Evolutionary conservation across 2,329 filamentous ascomycete genomes (phyloP).

Genomic region (Diplodia sapinea): DNA sequence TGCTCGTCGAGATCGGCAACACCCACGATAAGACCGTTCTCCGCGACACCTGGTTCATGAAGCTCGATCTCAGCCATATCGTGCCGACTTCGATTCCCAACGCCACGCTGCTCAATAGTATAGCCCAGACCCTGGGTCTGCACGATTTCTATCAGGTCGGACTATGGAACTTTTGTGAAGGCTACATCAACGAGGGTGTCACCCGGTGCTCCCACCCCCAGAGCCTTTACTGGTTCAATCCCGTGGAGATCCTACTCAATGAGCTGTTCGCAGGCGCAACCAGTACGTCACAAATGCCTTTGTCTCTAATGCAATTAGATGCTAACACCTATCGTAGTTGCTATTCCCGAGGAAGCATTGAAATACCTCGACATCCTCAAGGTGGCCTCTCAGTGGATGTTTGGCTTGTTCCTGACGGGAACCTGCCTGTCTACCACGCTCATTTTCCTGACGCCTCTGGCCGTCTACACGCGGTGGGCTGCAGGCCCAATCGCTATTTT

Average conservation of each 20-base stretch:
- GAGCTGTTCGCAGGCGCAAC: constrained; percentile 83
- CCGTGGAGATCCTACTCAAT: constrained; percentile 77
- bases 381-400: constrained; percentile 83
- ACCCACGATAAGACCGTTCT: constrained; percentile 67
- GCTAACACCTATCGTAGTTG: constrained; percentile 58
- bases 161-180: constrained; percentile 91
- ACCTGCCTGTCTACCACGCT: constrained; percentile 73
- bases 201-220: constrained; percentile 75
- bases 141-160: constrained; percentile 96
- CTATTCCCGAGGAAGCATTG: constrained; percentile 75
- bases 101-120: constrained; percentile 79
- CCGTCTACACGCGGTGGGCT: constrained; percentile 58
- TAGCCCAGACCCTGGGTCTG: constrained; percentile 82
- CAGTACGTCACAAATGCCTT: constrained; percentile 54
- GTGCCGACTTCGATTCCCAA: constrained; percentile 75
- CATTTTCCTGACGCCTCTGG: constrained; percentile 67
- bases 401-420: constrained; percentile 79
- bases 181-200: constrained; percentile 75
- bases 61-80: constrained; percentile 81
- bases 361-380: constrained; percentile 75
- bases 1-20: constrained; percentile 82
- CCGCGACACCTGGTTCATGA: constrained; percentile 79
- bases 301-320: not conserved
- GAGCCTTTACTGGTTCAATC: constrained; percentile 88
- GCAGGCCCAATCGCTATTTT: constrained; percentile 72